Conservation (phyloP, 305 asterid genomes). For the Solanum hybrid region DNA sequence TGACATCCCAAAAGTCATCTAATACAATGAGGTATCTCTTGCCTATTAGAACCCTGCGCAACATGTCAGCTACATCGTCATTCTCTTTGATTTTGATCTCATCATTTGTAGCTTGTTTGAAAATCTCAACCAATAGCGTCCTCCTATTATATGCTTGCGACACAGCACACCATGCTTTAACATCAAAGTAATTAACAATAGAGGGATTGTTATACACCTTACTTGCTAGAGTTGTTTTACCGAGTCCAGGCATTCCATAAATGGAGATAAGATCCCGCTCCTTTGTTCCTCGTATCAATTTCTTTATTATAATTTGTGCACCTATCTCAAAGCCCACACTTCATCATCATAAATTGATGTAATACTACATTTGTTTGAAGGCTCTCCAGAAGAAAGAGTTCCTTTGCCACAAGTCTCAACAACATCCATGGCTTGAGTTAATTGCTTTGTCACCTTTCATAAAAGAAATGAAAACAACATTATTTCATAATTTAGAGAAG, state of each 20-base stretch:
- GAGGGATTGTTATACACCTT: no score
- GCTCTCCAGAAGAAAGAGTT: not conserved
- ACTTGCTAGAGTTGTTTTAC: no score
- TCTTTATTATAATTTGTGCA: not conserved
- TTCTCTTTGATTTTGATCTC: no score
- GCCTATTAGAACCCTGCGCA: no score
- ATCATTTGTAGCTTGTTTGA: no score
- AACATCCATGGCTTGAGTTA: not conserved
- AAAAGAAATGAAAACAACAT: not conserved
- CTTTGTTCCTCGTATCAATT: not conserved
- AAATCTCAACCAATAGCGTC: not conserved
- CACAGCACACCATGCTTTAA: no score
- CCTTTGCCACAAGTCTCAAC: not conserved
- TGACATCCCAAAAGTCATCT: no score
- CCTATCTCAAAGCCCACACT: not conserved
- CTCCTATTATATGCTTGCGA: not conserved
- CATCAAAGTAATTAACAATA: no score
- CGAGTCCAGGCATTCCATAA: not conserved
- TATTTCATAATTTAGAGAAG: no score
- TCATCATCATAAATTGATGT: not conserved
- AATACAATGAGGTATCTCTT: no score
- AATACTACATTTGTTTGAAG: not conserved
- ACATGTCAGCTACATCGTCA: no score
- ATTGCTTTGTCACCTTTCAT: not conserved
- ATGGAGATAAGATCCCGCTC: constrained; percentile 2